Conservation (phyloP, 768 basidiomycete genomes). For the Calocybe indica region DNA sequence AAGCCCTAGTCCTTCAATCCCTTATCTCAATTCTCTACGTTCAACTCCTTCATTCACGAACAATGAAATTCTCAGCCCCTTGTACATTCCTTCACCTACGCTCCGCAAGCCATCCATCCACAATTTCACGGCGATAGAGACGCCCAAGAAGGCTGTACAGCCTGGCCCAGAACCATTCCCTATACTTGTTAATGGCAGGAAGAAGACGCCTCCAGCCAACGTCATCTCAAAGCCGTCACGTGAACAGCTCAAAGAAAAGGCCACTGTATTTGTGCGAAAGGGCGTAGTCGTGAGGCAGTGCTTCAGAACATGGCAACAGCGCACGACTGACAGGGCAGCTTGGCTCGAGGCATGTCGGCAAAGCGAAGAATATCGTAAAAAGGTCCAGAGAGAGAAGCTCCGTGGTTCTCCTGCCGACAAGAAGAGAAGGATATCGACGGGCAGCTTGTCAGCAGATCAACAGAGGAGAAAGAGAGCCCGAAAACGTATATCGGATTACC, state of each 20-base stretch:
- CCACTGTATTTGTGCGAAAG: slow-evolving; percentile 34
- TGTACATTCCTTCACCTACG: slow-evolving; percentile 28
- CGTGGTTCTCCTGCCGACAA: slow-evolving; percentile 19
- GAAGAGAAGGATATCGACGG: slow-evolving; percentile 26
- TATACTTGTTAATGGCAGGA: slow-evolving; percentile 16
- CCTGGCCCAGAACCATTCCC: not conserved
- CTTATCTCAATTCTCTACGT: slow-evolving; percentile 27
- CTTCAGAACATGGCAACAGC: slow-evolving; percentile 43
- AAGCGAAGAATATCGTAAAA: slow-evolving; percentile 57
- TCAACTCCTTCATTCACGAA: slow-evolving; percentile 10
- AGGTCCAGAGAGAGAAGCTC: slow-evolving; percentile 22
- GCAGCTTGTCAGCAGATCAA: slow-evolving; percentile 9
- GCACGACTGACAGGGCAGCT: slow-evolving; percentile 36
- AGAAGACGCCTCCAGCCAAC: slow-evolving; percentile 13
- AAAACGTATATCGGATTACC: slow-evolving; percentile 38
- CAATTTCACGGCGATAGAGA: not conserved
- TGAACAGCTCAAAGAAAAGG: slow-evolving; percentile 34
- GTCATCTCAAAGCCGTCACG: slow-evolving; percentile 18
- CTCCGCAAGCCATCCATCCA: slow-evolving; percentile 10
- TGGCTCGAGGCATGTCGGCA: slow-evolving; percentile 59
- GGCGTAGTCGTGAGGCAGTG: slow-evolving; percentile 32
- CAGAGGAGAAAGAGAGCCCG: slow-evolving; percentile 34
- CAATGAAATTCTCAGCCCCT: slow-evolving; percentile 37
- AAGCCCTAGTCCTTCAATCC: slow-evolving; percentile 20
- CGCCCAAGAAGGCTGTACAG: not conserved